Evolutionary conservation across 257 asterid species (phyloP).

Genomic region (Capsicum rhomboideum): DNA sequence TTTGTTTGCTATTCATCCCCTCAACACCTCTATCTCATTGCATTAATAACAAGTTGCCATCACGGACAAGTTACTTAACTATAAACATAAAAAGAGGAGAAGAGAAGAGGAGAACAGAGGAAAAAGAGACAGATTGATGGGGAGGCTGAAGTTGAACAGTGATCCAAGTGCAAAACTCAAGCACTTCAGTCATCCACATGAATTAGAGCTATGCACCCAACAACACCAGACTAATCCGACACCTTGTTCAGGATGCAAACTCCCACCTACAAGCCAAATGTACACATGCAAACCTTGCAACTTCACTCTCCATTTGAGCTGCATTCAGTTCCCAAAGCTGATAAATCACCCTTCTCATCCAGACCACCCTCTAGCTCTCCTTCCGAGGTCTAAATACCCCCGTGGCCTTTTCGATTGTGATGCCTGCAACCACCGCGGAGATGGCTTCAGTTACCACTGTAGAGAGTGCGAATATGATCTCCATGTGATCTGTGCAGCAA

Average conservation of each 20-base stretch:
- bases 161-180: constrained; percentile 3
- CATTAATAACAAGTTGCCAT: constrained; percentile 2
- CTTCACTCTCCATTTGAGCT: constrained; percentile 44
- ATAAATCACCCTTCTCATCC: constrained; percentile 57
- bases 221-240: constrained; percentile 17
- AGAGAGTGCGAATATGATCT: constrained; percentile 43
- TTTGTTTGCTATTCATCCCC: background rate
- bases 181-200: constrained; percentile 52
- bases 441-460: constrained; percentile 62
- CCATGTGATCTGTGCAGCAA: constrained; percentile 46
- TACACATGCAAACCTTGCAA: constrained; percentile 51
- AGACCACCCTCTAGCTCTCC: constrained; percentile 42
- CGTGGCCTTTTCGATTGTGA: constrained; percentile 52
- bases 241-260: constrained; percentile 50
- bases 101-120: background rate
- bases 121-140: constrained; percentile 15
- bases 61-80: background rate
- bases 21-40: background rate
- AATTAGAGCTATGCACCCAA: constrained; percentile 13
- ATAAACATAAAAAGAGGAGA: background rate
- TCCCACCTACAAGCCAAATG: constrained; percentile 30
- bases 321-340: constrained; percentile 31
- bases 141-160: constrained; percentile 16
- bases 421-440: constrained; percentile 39
- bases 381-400: constrained; percentile 28